Conservation (phyloP, 2,329 filamentous ascomycete species). For the Alternaria arbusti region DNA sequence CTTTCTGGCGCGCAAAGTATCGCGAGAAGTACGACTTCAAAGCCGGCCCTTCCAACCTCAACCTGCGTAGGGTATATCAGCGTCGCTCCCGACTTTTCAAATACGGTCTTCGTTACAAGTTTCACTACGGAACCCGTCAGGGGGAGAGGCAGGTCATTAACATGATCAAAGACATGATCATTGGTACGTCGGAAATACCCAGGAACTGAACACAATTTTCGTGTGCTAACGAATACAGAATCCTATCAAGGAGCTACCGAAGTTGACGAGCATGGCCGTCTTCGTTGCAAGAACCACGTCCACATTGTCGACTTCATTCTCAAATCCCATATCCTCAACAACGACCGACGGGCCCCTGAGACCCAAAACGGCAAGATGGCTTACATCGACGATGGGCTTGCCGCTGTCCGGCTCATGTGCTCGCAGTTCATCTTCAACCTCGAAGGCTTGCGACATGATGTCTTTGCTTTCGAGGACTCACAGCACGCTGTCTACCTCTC, state of each 20-base stretch:
- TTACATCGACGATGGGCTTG: constrained; percentile 22
- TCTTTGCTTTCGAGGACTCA: constrained; percentile 52
- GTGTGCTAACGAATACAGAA: constrained; percentile 23
- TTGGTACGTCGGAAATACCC: constrained; percentile 46
- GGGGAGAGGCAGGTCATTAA: constrained; percentile 45
- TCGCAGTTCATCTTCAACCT: constrained; percentile 39
- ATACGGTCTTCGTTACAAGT: constrained; percentile 21
- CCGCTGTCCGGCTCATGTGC: constrained; percentile 43
- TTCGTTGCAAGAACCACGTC: constrained; percentile 44
- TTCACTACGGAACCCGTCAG: constrained; percentile 23
- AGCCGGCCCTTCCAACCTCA: constrained; percentile 25
- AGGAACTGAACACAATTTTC: neutral
- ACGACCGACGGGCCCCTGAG: constrained; percentile 28
- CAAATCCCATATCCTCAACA: constrained; percentile 35
- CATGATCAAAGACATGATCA: constrained; percentile 52
- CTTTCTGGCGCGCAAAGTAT: constrained; percentile 58
- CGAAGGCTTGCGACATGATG: constrained; percentile 17
- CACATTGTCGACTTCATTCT: constrained; percentile 40
- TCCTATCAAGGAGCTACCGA: constrained; percentile 35
- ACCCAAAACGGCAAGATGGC: constrained; percentile 5
- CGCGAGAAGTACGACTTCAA: constrained; percentile 50
- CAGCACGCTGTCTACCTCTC: constrained; percentile 55
- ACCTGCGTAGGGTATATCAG: constrained; percentile 49
- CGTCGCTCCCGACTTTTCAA: constrained; percentile 29
- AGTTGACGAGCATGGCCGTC: constrained; percentile 25